A percentile compares a stretch with the other conserved stretches of the same genome.
Conservation (phyloP, 192 early-diverging fungal species). For the Umbelopsis isabellina region DNA sequence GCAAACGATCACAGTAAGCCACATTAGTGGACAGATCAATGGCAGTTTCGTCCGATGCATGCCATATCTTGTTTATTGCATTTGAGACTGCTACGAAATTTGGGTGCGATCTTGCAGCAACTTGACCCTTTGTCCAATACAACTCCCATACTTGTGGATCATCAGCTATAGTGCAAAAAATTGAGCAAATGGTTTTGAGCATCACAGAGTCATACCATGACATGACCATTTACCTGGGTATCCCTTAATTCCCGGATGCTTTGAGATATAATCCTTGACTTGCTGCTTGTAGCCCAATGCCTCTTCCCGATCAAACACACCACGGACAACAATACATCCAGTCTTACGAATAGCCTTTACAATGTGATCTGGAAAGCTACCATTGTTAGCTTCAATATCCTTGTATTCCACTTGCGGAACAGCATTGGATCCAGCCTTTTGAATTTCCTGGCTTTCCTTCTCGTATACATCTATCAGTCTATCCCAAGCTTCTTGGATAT, state of each 20-base stretch:
- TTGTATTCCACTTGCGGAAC: slow-evolving; percentile 28
- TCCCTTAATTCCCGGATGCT: slow-evolving; percentile 5
- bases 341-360: slow-evolving; percentile 27
- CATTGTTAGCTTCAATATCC: slow-evolving; percentile 25
- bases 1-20: slow-evolving; percentile 36
- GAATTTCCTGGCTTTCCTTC: slow-evolving; percentile 28
- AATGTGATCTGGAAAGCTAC: slow-evolving; percentile 26
- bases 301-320: slow-evolving; percentile 23
- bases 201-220: neutral
- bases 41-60: slow-evolving; percentile 5
- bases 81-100: slow-evolving; percentile 25
- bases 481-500: slow-evolving; percentile 15
- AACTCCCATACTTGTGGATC: slow-evolving; percentile 37
- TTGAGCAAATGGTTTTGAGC: neutral
- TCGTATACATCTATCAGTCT: slow-evolving; percentile 20
- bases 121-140: slow-evolving; percentile 35
- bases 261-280: slow-evolving; percentile 26
- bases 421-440: slow-evolving; percentile 23
- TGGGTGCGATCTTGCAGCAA: slow-evolving; percentile 25
- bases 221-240: neutral
- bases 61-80: slow-evolving; percentile 37
- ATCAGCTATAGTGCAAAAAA: neutral
- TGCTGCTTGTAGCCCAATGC: slow-evolving; percentile 33
- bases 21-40: slow-evolving; percentile 36
- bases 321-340: slow-evolving; percentile 34